Evolutionary conservation across 2,329 filamentous ascomycete species (phyloP).

Genomic region (Aureobasidium uvarum): DNA sequence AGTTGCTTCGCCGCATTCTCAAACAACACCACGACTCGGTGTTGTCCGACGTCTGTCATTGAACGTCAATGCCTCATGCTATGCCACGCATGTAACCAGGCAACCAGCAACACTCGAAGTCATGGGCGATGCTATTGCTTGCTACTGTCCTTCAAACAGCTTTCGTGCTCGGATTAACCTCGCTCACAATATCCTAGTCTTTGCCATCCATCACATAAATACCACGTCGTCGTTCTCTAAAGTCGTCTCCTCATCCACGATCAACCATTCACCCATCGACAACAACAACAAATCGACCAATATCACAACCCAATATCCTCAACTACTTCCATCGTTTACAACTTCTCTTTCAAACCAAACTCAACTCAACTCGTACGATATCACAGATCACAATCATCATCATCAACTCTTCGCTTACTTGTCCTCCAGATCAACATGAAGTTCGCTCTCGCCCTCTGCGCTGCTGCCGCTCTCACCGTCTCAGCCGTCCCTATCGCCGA

Average conservation of each 20-base stretch:
- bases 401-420: neutral
- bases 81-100: neutral
- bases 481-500: slow-evolving; percentile 4
- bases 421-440: neutral
- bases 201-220: neutral
- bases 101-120: neutral
- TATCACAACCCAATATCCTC: neutral
- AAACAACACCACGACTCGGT: neutral
- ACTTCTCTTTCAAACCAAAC: neutral
- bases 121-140: slow-evolving; percentile 3
- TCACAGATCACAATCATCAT: neutral
- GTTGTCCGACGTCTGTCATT: neutral
- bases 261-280: slow-evolving; percentile 1
- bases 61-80: neutral
- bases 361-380: neutral
- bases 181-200: neutral
- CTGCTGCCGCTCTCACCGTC: neutral
- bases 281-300: neutral
- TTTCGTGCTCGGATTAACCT: neutral
- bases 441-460: slow-evolving; percentile 17
- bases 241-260: neutral
- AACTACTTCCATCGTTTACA: neutral
- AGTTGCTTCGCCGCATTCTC: neutral
- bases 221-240: neutral
- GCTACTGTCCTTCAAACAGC: neutral